Base-by-base conservation (phyloP, 2,329 filamentous ascomycete genomes). In the Clathrospora elynae region DNA sequence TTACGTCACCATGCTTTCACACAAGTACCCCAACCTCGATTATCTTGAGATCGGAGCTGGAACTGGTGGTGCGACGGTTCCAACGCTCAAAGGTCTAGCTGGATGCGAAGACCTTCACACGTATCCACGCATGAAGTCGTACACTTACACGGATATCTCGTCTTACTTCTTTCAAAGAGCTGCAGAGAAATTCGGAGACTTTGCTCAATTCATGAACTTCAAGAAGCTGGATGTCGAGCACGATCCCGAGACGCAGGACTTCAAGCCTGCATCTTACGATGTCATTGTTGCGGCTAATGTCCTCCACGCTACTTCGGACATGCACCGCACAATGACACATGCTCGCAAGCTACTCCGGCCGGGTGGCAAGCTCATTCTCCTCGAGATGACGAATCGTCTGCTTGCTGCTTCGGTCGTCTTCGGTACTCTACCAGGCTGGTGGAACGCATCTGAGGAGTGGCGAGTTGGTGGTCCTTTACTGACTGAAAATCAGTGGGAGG, bases 281-380 rank as follows among this genome's bases (percentile, higher is more conserved):
- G 37, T 65, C 4, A 49, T 59, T 1, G 35, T 62, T 76, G 11
- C 38, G 73, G 13, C 42, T 71, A 6, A 55, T 65, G 20, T 76
- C 1, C 41, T 66, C 7, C 59, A 64, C 32, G 58, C 53, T 11
- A 61, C 59, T 2, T 46, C 40, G n/a, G 46, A 51, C 17, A 49
- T 66, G 25, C 20, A 34, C 1, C 35, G 46, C 10, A 54, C 63
- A 0, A 40, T 69, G 19, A 25, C 17, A 13, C 59, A 67, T 39
- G 41, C 42, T 4, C 46, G 55, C 10, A 61, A 55, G 20, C 39
- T 68, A 7, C 47, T 68, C 0, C 53, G 56, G 14, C 72, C 77
- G 0, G 75, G 72, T 1, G 78, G 78, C 0, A 71, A 73, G 24
- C 57, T 81, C 0, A 24, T 80, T 1, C 31, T 78, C 0, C 43